Percentiles rank a stretch among this genome's conserved stretches.
Evolutionary conservation across 225 moss, liverwort and hornwort genomes (phyloP).

Genomic region (Sphagnum contortum): DNA sequence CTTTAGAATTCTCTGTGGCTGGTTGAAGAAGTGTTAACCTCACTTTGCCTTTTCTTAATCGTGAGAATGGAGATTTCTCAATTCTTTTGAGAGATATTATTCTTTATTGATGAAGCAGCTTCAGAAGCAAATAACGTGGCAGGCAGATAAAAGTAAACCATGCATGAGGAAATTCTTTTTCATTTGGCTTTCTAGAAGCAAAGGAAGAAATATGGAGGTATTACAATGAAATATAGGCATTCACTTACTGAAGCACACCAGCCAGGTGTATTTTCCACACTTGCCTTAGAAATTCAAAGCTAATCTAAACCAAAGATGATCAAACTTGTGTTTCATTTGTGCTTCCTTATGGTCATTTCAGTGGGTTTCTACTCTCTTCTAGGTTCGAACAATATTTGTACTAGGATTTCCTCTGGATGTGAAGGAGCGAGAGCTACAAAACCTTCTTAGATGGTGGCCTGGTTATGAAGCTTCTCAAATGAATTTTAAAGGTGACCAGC

Average conservation of each 20-base stretch:
- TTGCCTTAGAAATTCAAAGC: not conserved
- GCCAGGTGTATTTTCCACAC: not conserved
- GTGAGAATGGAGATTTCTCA: no score
- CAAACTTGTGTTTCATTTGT: not conserved
- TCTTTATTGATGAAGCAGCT: no score
- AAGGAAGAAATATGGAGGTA: no score
- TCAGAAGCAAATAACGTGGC: no score
- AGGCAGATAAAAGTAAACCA: no score
- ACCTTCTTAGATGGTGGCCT: slow-evolving; percentile 97
- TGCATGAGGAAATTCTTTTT: no score
- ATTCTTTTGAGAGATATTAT: no score
- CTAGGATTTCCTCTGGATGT: slow-evolving; percentile 90
- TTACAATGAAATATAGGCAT: not conserved
- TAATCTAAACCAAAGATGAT: not conserved
- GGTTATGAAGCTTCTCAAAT: slow-evolving; percentile 98
- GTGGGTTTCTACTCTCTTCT: not conserved
- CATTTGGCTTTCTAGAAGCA: no score
- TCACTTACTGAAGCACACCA: not conserved
- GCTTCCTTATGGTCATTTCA: not conserved
- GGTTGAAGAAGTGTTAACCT: no score
- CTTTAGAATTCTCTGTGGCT: no score
- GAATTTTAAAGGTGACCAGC: slow-evolving; percentile 98
- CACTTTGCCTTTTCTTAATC: no score
- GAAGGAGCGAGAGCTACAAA: slow-evolving; percentile 95
- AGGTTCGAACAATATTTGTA: slow-evolving; percentile 95